Base-by-base conservation (phyloP, 106 monocot species). In the Acanthochlamys bracteata region DNA sequence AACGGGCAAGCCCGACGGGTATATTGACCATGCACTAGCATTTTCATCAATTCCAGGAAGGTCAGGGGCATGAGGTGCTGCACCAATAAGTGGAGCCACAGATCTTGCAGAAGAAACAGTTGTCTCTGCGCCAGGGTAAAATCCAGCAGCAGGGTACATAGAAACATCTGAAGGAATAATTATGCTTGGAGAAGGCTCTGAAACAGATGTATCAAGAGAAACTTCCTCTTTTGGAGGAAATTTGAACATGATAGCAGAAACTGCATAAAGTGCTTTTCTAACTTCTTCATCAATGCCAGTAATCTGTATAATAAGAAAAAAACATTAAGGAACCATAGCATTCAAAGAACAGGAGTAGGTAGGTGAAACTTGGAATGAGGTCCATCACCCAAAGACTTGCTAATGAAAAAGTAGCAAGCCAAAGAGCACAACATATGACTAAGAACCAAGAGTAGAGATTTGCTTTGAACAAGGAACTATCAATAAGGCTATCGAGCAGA, bases 151-250 rank as follows among this genome's bases (percentile, higher is more conserved):
- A 27, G 90, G 66, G 25, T 78, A 90, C 42, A 96, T 71, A 25
- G 95, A 90, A 19, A 90, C 61, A 74, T 96, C 90, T 41, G 95
- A 76, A 8, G 95, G 95, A 59, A 96, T 80, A 23, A 96, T 88
- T 54, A 96, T 80, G 64, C 68, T 85, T 15, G 86, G 77, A 20
- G 73, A 75, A 74, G 70, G 59, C 19, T 87, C 79, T 39, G 81
- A 63, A 27, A 88, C 61, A 41, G 73, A 66, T 66, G 95, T 84
- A 71, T 96, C 95, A 51, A 96, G 82, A 22, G 90, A 79, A 59
- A 96, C 88, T 17, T 82, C 82, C 76, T 96, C 95, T 67, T 78
- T 90, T 40, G 90, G 82, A 63, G 86, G 70, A 61, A 80, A 84
- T 17, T 87, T 96, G 76, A 80, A 96, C 87, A 96, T 96, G 24